phyloP scores from a whole-genome alignment of 805 yeast genomes.

The Ascoidea rubescens region DNA sequence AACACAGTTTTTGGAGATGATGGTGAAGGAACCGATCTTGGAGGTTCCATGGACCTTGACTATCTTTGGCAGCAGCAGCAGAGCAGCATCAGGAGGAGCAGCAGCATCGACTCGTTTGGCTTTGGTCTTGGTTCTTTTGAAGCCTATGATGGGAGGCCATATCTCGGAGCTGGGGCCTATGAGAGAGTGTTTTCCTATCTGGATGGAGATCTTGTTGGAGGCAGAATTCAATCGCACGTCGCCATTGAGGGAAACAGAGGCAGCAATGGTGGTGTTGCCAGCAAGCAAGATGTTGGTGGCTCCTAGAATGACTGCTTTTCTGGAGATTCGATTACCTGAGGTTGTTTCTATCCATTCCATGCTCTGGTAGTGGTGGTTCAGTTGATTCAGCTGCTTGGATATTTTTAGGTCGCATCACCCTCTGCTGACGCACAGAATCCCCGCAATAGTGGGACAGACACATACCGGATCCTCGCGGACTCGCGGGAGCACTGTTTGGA shows the following conservation, averaged over 20 bases:
- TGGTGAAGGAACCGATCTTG: constrained; percentile 29
- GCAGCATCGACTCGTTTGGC: background rate
- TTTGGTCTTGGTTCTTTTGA: background rate
- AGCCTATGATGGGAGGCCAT: constrained; percentile 16
- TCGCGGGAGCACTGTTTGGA: too few relatives aligned
- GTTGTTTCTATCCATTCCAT: constrained; percentile 29
- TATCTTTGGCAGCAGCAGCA: background rate
- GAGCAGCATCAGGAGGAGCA: too few relatives aligned
- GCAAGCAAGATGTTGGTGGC: constrained; percentile 25
- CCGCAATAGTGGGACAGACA: too few relatives aligned
- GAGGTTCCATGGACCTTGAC: constrained; percentile 14
- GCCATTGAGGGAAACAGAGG: constrained; percentile 20
- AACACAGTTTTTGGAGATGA: constrained; percentile 20
- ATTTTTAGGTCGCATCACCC: too few relatives aligned
- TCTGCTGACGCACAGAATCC: too few relatives aligned
- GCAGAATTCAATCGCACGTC: constrained; percentile 13
- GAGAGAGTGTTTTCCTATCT: constrained; percentile 28
- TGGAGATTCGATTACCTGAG: constrained; percentile 31
- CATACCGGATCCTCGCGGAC: too few relatives aligned
- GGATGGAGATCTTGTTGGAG: constrained; percentile 16
- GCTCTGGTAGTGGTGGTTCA: background rate
- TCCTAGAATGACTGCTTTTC: constrained; percentile 22
- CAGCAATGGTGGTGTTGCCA: constrained; percentile 26
- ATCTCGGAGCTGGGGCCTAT: constrained; percentile 18
- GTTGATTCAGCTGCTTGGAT: too few relatives aligned